A percentile compares a stretch with the other conserved stretches of the same genome.
phyloP scores from a whole-genome alignment of 768 basidiomycete species.

The Rossbeevera mucosa region DNA sequence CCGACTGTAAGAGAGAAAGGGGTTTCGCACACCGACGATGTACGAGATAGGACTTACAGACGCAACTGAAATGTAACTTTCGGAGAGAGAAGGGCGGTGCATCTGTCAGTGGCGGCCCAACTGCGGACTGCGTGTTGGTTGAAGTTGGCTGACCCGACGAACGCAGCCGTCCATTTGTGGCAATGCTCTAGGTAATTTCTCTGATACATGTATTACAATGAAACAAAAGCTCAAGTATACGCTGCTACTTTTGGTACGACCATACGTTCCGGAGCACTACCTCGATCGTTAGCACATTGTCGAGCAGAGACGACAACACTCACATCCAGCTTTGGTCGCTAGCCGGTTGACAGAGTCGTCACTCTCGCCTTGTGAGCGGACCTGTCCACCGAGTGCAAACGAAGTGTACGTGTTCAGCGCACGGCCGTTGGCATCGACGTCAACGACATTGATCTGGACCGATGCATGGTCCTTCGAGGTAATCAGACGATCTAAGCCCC shows the following conservation, averaged over 20 bases:
- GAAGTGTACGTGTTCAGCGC: conserved; percentile 78
- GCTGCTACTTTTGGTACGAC: conserved; percentile 83
- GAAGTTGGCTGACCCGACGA: background rate
- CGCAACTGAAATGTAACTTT: conserved; percentile 43
- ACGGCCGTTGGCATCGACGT: conserved; percentile 87
- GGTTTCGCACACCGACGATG: background rate
- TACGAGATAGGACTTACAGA: conserved; percentile 36
- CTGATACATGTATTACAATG: conserved; percentile 15
- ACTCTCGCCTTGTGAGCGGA: conserved; percentile 91
- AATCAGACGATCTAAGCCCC: conserved; percentile 82
- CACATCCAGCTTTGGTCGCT: conserved; percentile 92
- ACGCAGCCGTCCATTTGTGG: conserved; percentile 23
- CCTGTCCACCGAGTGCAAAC: conserved; percentile 91
- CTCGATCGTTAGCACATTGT: conserved; percentile 6
- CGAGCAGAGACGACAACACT: conserved; percentile 35
- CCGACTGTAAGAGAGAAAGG: conserved; percentile 31
- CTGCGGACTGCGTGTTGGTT: conserved; percentile 7
- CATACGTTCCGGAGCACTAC: conserved; percentile 94
- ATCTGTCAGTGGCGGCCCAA: background rate
- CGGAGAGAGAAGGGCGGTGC: conserved; percentile 35
- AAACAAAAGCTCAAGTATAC: conserved; percentile 12
- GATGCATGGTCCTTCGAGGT: conserved; percentile 99
- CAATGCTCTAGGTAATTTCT: conserved; percentile 1
- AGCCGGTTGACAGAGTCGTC: conserved; percentile 96
- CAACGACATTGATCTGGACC: conserved; percentile 91